Evolutionary conservation across 2,329 filamentous ascomycete genomes (phyloP), one percentile per base, ranked within the genome.

Genomic region (Colletotrichum eremochloae): DNA sequence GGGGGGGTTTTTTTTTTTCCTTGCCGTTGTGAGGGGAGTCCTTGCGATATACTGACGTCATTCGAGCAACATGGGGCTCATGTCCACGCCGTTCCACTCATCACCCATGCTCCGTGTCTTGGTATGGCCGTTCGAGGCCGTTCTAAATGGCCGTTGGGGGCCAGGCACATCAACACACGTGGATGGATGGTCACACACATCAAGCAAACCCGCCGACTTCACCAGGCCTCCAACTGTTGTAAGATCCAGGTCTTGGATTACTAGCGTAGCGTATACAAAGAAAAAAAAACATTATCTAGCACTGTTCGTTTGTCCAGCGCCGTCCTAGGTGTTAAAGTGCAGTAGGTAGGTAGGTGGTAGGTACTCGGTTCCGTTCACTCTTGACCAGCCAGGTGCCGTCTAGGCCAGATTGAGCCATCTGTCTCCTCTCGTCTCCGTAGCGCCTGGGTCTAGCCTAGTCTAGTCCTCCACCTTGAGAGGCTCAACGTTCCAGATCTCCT

Each of bases 401-500:
- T 63, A 40, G 20, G 50, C 48, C 68, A 38, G 38, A 50, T 42
- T 33, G 20, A 40, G 36, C 62, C 36, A 18, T 33, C 18, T 31
- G 29, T 53, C 62, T 48, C 40, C n/a, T 52, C 46, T 14, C 8
- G 33, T 71, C 42, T 71, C 36, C 33, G 36, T 48, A 55, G 50
- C 40, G 56, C 55, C 36, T 36, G 33, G 18, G 31, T 63, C n/a
- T 63, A 63, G 69, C 20, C 44, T n/a, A 11, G 44, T 67, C 65
- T 65, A 69, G 38, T 82, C 79, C 55, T 85, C 83, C 40, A 84
- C 84, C 44, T 83, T 82, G 67, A 96, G 81, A 38, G 96, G 95
- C 86, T 98, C 96, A 50, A 97, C 87, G 79, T 98, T 98, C 96
- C 96, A 99, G 81, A 99, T 98, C 75, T 88, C 91, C 82, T 99